Evolutionary conservation across 2,329 filamentous ascomycete genomes (phyloP), one percentile per base, ranked within the genome.

Genomic region (Sclerotinia spermophila): DNA sequence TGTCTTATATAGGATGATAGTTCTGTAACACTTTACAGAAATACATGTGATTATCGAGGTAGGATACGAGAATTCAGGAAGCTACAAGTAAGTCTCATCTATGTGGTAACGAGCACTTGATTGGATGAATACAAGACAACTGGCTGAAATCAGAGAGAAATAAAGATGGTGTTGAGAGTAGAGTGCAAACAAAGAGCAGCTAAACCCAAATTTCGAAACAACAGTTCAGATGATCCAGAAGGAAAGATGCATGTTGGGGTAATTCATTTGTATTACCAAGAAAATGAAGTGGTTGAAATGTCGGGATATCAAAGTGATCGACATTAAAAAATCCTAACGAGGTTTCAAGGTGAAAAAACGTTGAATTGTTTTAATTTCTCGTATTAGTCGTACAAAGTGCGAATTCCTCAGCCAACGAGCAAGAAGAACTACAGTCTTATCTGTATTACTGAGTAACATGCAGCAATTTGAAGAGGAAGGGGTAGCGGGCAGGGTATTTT

Each of bases 51-150:
- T 45, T 30, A 44, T 27, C n/a, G 27, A 44, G 27, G 45, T 55
- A 42, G 45, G 24, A 69, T 56, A 69, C 67, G 45, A 56, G 56
- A 33, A 21, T 61, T 40, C n/a, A 61, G 44, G 19, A 21, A 68
- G 40, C 67, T 51, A 56, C 56, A 61, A 33, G 21, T 27, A 55
- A 44, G 40, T 64, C n/a, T 64, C 21, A 21, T 30, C 27, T 42
- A 27, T 27, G 24, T 65, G 15, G 44, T 13, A 27, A 21, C 27
- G 24, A 3, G 21, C 17, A 40, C 17, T 38, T 40, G 24, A 27
- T 38, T 45, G 61, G 33, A 40, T n/a, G 5, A 38, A n/a, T n/a
- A n/a, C n/a, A 30, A 65, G 61, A 53, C 17, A 38, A 48, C 38
- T 4, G 15, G 21, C 13, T 51, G 45, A 65, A 44, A 19, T 17